Base-by-base conservation (phyloP, 1,139 yeast genomes). In the Nakaseomyces uthaithaninus region DNA sequence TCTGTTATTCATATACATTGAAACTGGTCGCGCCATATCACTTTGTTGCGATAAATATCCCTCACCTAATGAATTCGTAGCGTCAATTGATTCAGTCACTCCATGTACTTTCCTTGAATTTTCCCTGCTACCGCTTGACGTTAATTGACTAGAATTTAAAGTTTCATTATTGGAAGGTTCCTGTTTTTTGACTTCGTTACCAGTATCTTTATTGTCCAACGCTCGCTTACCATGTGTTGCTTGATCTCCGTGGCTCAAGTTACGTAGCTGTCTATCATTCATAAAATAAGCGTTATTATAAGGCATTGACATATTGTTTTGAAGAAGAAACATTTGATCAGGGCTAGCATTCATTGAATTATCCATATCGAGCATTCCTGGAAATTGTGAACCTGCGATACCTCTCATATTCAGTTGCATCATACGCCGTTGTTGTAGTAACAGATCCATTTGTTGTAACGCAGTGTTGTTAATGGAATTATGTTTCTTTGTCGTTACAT, bases 351-450 rank as follows among this genome's bases (percentile, higher is more conserved):
- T 17, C 33, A 17, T 28, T 8, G 33, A 15, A 11, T 15, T 15
- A 15, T 16, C 18, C 33, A 17, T 17, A n/a, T n/a, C n/a, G n/a
- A n/a, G n/a, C 22, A 28, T 28, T 17, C 20, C 33, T 2, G 20
- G 33, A 28, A 8, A 28, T 28, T 28, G 33, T 6, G 33, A 28
- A 9, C 12, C 12, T 17, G 10, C n/a, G n/a, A 28, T 28, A 2
- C 33, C 33, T 28, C 33, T 28, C 33, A 28, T 16, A 4, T 17
- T 28, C 33, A 28, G 14, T 11, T 25, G 27, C 27, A 27, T 28
- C 22, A 28, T 16, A 12, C 22, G 10, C 18, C 18, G 22, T 16
- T 28, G 20, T 17, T 28, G 33, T 16, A 28, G n/a, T 12, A 28
- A 10, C 16, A 17, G 18, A 28, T 28, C 33, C 22, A 28, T 17